Conservation (phyloP, 768 basidiomycete species). For the Boletus sp. region DNA sequence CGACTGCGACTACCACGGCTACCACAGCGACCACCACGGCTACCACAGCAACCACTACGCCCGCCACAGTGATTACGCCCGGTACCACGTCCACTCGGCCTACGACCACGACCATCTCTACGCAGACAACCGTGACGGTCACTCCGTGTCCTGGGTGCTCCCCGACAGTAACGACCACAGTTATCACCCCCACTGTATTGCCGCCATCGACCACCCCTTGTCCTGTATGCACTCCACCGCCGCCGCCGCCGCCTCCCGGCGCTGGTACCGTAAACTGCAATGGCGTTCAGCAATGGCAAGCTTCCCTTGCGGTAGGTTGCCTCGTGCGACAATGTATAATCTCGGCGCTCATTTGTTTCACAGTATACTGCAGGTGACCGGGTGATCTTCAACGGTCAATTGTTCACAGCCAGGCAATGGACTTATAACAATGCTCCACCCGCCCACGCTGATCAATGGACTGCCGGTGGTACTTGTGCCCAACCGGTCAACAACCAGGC, state of each 20-base stretch:
- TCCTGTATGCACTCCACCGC: too few species aligned
- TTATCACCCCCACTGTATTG: too few species aligned
- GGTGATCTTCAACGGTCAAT: conserved; percentile 20
- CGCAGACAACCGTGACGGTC: too few species aligned
- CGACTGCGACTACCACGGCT: neutral
- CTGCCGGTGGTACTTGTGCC: neutral
- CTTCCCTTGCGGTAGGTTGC: conserved; percentile 17
- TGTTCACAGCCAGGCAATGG: conserved; percentile 29
- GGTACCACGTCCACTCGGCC: neutral
- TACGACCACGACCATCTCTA: neutral
- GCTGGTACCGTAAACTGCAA: conserved; percentile 9
- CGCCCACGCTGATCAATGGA: conserved; percentile 19
- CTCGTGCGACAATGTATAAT: accelerated
- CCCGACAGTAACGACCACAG: too few species aligned
- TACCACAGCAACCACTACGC: neutral
- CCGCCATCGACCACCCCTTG: neutral
- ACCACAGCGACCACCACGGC: neutral
- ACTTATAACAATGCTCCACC: conserved; percentile 20
- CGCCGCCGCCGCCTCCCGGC: neutral
- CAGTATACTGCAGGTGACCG: conserved; percentile 24
- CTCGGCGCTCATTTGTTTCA: neutral
- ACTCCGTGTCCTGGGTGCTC: too few species aligned
- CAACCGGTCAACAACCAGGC: conserved; percentile 25
- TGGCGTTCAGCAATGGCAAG: conserved; percentile 23
- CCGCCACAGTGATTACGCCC: too few species aligned